phyloP scores from a whole-genome alignment of 495 filamentous ascomycete species.

The Penicillium soppii region DNA sequence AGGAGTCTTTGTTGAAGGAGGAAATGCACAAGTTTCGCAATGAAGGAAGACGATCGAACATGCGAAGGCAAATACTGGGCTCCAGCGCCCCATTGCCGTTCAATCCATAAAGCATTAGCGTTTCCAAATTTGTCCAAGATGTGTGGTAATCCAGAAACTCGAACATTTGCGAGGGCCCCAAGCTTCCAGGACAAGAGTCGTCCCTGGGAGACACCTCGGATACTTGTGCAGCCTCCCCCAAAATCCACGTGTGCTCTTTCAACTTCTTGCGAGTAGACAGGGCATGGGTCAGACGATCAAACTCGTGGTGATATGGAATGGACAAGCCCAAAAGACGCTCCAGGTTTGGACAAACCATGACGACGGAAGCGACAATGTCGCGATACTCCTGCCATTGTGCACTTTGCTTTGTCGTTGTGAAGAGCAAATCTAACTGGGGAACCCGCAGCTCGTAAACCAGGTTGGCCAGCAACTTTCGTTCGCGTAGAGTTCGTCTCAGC shows the following conservation, averaged over 20 bases:
- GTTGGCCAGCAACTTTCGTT: constrained; percentile 66
- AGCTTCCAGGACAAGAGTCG: constrained; percentile 50
- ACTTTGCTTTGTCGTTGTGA: constrained; percentile 49
- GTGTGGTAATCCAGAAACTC: constrained; percentile 69
- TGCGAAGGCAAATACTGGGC: constrained; percentile 64
- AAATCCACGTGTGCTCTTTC: constrained; percentile 78
- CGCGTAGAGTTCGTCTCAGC: constrained; percentile 72
- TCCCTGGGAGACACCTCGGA: constrained; percentile 44
- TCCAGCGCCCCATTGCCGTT: constrained; percentile 59
- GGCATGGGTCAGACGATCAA: constrained; percentile 73
- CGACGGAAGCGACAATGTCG: constrained; percentile 71
- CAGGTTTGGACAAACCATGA: constrained; percentile 85
- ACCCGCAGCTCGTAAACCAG: constrained; percentile 75
- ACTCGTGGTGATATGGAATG: constrained; percentile 67
- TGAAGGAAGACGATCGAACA: constrained; percentile 64
- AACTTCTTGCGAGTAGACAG: constrained; percentile 72
- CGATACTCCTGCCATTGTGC: constrained; percentile 60
- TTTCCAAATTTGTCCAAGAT: constrained; percentile 70
- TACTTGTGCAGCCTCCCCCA: constrained; percentile 52
- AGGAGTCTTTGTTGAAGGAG: constrained; percentile 66
- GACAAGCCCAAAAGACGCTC: constrained; percentile 72
- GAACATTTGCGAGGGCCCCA: constrained; percentile 60
- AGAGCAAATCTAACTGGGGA: constrained; percentile 52
- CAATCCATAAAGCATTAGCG: constrained; percentile 69
- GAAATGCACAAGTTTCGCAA: constrained; percentile 75